These are phyloP conservation scores for Tetrahymena malaccensis DNA, from an alignment of 73 alveolate species.

Conservation along the genomic window DNA sequence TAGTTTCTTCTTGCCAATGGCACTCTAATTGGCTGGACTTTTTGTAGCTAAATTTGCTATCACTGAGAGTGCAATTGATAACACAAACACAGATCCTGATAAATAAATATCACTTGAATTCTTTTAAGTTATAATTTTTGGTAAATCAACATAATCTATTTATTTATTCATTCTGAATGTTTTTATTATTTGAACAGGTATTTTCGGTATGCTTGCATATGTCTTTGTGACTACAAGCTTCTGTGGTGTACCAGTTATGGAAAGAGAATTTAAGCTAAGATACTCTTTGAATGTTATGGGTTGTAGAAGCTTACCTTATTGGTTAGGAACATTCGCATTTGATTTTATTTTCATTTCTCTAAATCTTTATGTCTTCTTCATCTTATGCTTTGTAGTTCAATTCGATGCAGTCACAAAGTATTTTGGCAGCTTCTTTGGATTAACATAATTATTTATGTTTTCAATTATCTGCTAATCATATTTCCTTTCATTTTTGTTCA, in stretches of 20 bases:
- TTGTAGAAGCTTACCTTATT: conserved; percentile 23
- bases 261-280: conserved; percentile 5
- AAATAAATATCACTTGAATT: background rate
- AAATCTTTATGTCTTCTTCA: background rate
- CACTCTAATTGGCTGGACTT: background rate
- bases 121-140: background rate
- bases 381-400: background rate
- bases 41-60: background rate
- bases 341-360: conserved; percentile 4
- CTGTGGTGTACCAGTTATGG: background rate
- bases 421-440: background rate
- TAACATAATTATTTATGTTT: background rate
- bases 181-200: background rate
- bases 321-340: conserved; percentile 33
- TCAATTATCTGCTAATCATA: background rate
- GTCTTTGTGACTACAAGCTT: background rate
- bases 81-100: background rate
- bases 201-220: background rate
- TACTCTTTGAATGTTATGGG: conserved; percentile 37
- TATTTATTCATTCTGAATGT: too few species aligned
- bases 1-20: background rate
- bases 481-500: background rate
- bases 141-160: background rate
- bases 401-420: conserved; percentile 4
- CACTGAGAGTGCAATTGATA: background rate